These are phyloP conservation scores for Penicillium macrosclerotiorum DNA, from an alignment of 495 filamentous ascomycete genomes.

Conservation along the genomic window DNA sequence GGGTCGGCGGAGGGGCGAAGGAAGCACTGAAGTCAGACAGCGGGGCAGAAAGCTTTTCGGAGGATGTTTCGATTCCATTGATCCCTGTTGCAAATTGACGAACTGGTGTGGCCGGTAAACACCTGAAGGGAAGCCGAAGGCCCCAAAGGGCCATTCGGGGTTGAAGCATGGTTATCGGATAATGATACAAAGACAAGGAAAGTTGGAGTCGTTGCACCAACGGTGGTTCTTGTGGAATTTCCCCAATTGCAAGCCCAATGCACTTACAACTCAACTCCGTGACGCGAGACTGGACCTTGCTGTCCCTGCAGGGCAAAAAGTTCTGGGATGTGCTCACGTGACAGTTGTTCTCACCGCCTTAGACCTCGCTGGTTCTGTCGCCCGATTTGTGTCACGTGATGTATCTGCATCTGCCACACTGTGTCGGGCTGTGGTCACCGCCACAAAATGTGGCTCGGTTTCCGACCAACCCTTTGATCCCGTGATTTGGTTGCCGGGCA, in stretches of 20 bases:
- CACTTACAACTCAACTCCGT: no score
- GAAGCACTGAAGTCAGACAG: constrained; percentile 39
- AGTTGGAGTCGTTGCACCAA: no score
- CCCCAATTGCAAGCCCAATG: constrained; percentile 4
- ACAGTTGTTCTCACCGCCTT: not conserved
- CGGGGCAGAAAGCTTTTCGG: constrained; percentile 27
- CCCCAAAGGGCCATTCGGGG: constrained; percentile 57
- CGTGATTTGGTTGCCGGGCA: constrained; percentile 16
- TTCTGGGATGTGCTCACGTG: constrained; percentile 17
- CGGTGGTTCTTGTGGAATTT: no score
- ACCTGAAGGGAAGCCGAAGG: constrained; percentile 48
- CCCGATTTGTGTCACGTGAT: no score
- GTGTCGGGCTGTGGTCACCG: no score
- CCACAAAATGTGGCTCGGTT: no score
- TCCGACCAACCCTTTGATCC: no score
- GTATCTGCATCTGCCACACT: no score
- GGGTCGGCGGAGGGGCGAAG: constrained; percentile 45
- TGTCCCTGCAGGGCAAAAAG: constrained; percentile 25
- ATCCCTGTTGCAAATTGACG: constrained; percentile 57
- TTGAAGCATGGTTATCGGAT: constrained; percentile 55
- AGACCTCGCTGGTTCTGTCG: not conserved
- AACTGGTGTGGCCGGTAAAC: constrained; percentile 31
- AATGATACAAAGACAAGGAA: not conserved
- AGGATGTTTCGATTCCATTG: constrained; percentile 35
- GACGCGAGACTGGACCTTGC: no score